A percentile compares a stretch with the other conserved stretches of the same genome.
phyloP scores from a whole-genome alignment of 2,329 filamentous ascomycete genomes.

The Phyllachora maydis region DNA sequence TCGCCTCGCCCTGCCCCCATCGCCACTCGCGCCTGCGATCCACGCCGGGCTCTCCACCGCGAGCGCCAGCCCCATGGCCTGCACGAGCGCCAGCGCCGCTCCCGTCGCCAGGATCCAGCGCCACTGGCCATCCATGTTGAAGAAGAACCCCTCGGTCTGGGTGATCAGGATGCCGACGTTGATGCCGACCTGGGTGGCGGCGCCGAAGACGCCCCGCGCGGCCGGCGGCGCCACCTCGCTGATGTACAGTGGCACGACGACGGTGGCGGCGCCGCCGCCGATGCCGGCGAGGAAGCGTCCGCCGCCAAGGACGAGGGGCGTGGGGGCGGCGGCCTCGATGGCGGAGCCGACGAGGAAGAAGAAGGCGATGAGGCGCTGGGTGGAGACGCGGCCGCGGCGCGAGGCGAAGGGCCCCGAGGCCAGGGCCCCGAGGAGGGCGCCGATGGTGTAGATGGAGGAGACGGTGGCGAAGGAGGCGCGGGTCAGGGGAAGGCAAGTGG shows the following conservation, averaged over 20 bases:
- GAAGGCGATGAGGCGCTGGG: conserved; percentile 58
- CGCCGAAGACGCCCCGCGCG: conserved; percentile 59
- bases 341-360: conserved; percentile 60
- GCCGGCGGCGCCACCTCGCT: conserved; percentile 67
- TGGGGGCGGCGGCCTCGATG: conserved; percentile 51
- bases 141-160: conserved; percentile 70
- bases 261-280: conserved; percentile 73
- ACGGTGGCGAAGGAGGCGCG: conserved; percentile 66
- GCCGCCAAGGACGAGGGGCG: conserved; percentile 44
- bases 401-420: conserved; percentile 62
- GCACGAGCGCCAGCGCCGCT: conserved; percentile 42
- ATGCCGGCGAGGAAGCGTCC: conserved; percentile 67
- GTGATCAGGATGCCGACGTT: conserved; percentile 76
- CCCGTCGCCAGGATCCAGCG: conserved; percentile 62
- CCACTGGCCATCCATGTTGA: conserved; percentile 67
- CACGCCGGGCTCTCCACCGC: conserved; percentile 78
- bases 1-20: conserved; percentile 36
- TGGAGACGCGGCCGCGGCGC: conserved; percentile 49
- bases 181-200: conserved; percentile 81
- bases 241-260: conserved; percentile 88
- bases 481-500: conserved; percentile 78
- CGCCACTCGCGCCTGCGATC: conserved; percentile 47
- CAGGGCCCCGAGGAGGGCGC: conserved; percentile 69
- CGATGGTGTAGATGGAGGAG: conserved; percentile 78
- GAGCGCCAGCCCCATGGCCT: conserved; percentile 51